Evolutionary conservation across 169 alveolate species (phyloP), one percentile per base, ranked within the genome.

Genomic region (Plasmodium vinckei): DNA sequence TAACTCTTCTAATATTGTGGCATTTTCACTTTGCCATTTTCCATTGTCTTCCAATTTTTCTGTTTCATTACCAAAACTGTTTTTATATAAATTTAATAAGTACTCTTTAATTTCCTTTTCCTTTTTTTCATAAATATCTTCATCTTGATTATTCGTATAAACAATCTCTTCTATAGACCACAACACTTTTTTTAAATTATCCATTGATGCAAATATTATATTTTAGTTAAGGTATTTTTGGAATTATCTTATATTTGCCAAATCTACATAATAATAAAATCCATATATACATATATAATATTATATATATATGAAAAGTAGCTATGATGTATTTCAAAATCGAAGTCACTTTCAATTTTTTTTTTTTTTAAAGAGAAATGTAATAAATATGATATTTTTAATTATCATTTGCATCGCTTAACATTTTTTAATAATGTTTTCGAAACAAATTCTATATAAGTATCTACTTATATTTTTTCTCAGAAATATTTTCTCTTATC

Each of bases 91-190:
- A 42, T 9, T 27, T n/a, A 53, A 4, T 25, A 82, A 60, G 2
- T 23, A 10, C 56, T 9, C 17, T 59, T 39, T 19, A 54, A 82
- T 65, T 15, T 65, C 51, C 54, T 68, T 67, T 61, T 54, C 64
- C 25, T 53, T 59, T 15, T 67, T 82, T 5, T 65, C 82, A 46
- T 82, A 82, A 54, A 65, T 27, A 6, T 15, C 42, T 56, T 82
- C 90, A 65, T 67, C 25, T 82, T 82, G 65, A 7, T 47, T 42
- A 33, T 63, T 56, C n/a, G 47, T 15, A 64, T 86, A 86, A 70
- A 86, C 57, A 19, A 86, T 7, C n/a, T 86, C 91, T 60, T 86
- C 91, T 10, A 86, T 51, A 59, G 73, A 86, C 91, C 91, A 86
- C 7, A 86, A 46, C 9, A 69, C 51, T 25, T 17, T 39, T 61